Percentiles rank a stretch among this genome's conserved stretches.
phyloP scores from a whole-genome alignment of 305 asterid species.

The Salvia sclarea region DNA sequence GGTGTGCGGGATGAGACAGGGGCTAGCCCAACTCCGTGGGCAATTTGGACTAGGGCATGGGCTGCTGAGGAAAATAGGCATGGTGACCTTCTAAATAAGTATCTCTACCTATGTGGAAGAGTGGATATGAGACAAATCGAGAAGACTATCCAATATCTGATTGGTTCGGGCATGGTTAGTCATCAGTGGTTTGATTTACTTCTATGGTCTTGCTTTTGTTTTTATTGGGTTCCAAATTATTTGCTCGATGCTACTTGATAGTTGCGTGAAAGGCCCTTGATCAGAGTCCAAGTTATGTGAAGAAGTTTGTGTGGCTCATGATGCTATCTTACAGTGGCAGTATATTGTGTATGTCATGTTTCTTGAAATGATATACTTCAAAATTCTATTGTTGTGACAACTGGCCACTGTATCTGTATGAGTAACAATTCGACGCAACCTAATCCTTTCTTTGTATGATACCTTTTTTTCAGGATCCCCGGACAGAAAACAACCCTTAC shows the following conservation, averaged over 20 bases:
- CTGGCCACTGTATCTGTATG: too few species aligned
- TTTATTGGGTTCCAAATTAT: not conserved
- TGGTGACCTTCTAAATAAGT: constrained; percentile 67
- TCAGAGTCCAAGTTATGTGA: too few species aligned
- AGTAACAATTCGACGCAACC: not conserved
- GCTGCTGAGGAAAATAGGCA: constrained; percentile 74
- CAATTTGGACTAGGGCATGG: constrained; percentile 74
- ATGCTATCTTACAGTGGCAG: too few species aligned
- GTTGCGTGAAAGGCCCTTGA: too few species aligned
- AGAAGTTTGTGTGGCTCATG: too few species aligned
- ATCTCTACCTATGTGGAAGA: constrained; percentile 59
- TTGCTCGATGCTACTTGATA: too few species aligned
- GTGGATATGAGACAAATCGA: constrained; percentile 73
- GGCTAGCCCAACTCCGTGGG: constrained; percentile 70
- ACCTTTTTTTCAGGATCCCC: constrained; percentile 46
- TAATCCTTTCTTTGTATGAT: not conserved
- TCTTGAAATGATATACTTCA: not conserved
- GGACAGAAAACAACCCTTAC: constrained; percentile 63
- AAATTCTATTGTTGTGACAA: too few species aligned
- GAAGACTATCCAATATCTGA: constrained; percentile 67
- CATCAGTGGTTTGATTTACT: not conserved
- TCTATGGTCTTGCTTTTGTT: not conserved
- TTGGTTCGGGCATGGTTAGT: constrained; percentile 75
- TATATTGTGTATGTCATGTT: too few species aligned
- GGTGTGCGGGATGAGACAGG: constrained; percentile 75